Conservation (phyloP, 352 stramenopile species). For the Phytopythium aichiense region DNA sequence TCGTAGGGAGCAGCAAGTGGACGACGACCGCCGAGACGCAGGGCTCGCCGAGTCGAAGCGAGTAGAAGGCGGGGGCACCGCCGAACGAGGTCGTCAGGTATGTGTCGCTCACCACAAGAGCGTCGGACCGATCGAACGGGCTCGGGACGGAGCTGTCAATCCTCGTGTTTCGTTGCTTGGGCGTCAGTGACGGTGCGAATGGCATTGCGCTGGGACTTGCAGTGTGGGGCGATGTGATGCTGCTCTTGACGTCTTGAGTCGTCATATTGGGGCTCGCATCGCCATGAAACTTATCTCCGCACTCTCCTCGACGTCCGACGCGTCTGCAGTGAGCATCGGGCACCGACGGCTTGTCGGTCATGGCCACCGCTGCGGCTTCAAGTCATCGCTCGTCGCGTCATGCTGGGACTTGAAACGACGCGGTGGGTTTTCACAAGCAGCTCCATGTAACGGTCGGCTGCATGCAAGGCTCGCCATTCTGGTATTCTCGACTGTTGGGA, state of each 20-base stretch:
- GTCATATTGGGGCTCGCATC: neutral
- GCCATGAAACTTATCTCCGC: too few species aligned
- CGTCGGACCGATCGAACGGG: constrained; percentile 14
- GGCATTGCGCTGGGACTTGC: neutral
- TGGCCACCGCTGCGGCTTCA: neutral
- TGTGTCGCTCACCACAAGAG: constrained; percentile 36
- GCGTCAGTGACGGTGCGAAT: neutral
- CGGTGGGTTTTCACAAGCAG: neutral
- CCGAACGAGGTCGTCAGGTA: constrained; percentile 56
- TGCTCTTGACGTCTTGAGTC: neutral
- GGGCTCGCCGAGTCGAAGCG: constrained; percentile 44
- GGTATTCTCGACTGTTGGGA: too few species aligned
- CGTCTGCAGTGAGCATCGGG: neutral
- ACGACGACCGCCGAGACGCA: constrained; percentile 69
- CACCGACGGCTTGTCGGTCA: neutral
- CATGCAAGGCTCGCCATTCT: too few species aligned
- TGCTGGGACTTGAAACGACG: neutral
- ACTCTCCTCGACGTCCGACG: neutral
- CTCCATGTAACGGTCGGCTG: too few species aligned
- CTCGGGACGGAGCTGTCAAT: constrained; percentile 1
- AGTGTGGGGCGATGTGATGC: neutral
- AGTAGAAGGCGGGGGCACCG: constrained; percentile 54
- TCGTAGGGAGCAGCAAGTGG: constrained; percentile 44
- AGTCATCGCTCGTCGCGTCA: neutral
- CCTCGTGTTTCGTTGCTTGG: neutral